Conservation (phyloP, 257 asterid species). For the Penstemon newberryi region DNA sequence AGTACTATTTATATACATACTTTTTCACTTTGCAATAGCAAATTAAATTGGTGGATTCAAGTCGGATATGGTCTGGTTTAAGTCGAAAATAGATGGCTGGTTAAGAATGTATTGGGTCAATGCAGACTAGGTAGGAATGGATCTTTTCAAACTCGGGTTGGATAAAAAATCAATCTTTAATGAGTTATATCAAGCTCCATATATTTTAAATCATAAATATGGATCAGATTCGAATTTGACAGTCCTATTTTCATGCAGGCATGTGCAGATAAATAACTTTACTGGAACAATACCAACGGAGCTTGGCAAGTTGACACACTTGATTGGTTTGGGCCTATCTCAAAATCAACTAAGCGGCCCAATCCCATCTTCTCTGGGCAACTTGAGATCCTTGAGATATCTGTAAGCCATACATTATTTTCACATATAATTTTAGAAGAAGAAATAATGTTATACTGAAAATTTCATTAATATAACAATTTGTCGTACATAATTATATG, state of each 20-base stretch:
- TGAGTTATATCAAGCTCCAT: not conserved
- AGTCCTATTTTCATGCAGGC: slow-evolving; percentile 9
- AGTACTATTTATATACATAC: not conserved
- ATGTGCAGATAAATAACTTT: slow-evolving; percentile 26
- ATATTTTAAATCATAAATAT: no score
- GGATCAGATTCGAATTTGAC: not conserved
- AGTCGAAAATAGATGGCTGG: no score
- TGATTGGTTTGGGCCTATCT: slow-evolving; percentile 33
- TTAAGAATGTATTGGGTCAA: no score
- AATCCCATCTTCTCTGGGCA: slow-evolving; percentile 46
- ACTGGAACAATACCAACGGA: slow-evolving; percentile 40
- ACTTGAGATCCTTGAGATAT: slow-evolving; percentile 33
- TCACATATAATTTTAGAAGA: not conserved
- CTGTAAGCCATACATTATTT: slow-evolving; percentile 27
- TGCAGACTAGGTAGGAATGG: no score
- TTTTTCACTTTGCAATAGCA: no score
- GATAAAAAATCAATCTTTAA: no score
- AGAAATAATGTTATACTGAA: not conserved
- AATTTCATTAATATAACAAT: not conserved
- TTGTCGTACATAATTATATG: not conserved
- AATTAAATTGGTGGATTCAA: no score
- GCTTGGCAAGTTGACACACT: slow-evolving; percentile 39
- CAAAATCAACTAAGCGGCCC: slow-evolving; percentile 34
- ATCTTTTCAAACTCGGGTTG: no score
- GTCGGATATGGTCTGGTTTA: no score